A percentile compares a stretch with the other conserved stretches of the same genome.
Evolutionary conservation across 176 grass and related monocot genomes (phyloP).

Genomic region (Aegilops longissima): DNA sequence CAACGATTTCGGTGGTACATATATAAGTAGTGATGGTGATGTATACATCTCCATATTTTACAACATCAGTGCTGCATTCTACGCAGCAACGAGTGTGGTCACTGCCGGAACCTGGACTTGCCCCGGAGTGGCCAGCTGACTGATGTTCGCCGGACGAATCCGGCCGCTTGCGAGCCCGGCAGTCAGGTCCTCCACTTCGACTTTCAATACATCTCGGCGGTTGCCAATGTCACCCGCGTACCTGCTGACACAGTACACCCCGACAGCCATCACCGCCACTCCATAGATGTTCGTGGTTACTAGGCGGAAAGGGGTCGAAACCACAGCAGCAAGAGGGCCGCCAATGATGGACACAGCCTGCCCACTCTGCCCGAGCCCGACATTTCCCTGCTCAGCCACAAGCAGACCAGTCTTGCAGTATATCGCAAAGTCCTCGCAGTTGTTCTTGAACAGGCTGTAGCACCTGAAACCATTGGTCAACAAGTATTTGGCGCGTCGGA

Average conservation of each 20-base stretch:
- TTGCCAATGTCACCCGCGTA: constrained; percentile 59
- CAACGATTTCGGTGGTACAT: background rate
- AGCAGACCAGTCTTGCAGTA: constrained; percentile 83
- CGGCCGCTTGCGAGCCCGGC: constrained; percentile 34
- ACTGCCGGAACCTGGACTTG: background rate
- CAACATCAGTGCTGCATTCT: constrained; percentile 12
- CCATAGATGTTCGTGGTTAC: constrained; percentile 53
- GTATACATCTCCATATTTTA: background rate
- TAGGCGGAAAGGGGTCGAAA: constrained; percentile 55
- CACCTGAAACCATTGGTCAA: constrained; percentile 68
- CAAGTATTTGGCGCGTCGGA: constrained; percentile 51
- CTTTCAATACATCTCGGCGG: constrained; percentile 49
- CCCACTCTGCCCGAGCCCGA: constrained; percentile 71
- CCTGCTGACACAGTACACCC: constrained; percentile 52
- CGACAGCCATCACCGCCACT: constrained; percentile 43
- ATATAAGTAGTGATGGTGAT: constrained; percentile 7
- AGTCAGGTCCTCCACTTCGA: constrained; percentile 50
- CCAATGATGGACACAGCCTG: constrained; percentile 55
- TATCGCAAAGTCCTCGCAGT: constrained; percentile 76
- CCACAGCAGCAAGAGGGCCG: constrained; percentile 48
- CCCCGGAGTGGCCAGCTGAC: constrained; percentile 24
- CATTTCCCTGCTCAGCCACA: constrained; percentile 40
- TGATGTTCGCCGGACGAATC: constrained; percentile 41
- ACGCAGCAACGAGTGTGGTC: constrained; percentile 17
- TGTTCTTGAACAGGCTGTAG: constrained; percentile 77